Evolutionary conservation across 1,139 yeast genomes (phyloP).

Genomic region (Magnusiomyces sp.): DNA sequence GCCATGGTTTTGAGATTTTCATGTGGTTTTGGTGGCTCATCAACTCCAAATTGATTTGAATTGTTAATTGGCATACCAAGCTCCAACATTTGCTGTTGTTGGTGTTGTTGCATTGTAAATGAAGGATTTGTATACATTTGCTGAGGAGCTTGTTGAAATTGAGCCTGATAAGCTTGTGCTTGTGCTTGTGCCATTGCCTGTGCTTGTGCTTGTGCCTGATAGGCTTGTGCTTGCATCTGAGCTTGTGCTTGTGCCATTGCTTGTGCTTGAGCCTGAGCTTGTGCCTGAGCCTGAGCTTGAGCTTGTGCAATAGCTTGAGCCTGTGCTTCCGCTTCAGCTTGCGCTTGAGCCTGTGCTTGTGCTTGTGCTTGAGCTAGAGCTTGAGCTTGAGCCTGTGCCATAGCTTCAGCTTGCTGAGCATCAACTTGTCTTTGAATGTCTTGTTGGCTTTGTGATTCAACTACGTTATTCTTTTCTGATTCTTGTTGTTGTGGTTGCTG

Average conservation of each 20-base stretch:
- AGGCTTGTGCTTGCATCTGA: constrained; percentile 22
- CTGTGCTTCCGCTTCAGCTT: constrained; percentile 22
- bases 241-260: constrained; percentile 18
- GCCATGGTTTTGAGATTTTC: constrained; percentile 26
- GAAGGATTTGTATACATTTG: too few species aligned
- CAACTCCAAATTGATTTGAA: constrained; percentile 13
- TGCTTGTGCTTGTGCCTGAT: constrained; percentile 22
- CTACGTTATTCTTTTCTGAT: constrained; percentile 6
- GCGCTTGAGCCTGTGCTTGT: constrained; percentile 17
- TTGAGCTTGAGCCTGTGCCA: constrained; percentile 17
- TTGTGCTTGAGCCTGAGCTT: constrained; percentile 22
- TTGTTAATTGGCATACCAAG: neutral
- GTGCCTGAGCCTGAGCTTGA: constrained; percentile 21
- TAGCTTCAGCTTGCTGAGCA: constrained; percentile 17
- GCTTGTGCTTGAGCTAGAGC: constrained; percentile 16
- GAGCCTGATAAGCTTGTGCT: constrained; percentile 14
- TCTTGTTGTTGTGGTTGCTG: constrained; percentile 32
- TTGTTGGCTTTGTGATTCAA: constrained; percentile 17
- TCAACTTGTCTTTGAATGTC: constrained; percentile 20
- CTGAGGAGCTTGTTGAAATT: neutral
- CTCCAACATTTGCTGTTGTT: constrained; percentile 25
- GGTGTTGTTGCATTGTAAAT: constrained; percentile 16
- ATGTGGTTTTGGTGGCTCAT: constrained; percentile 38
- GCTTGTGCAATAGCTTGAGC: constrained; percentile 19
- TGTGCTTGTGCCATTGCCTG: constrained; percentile 21